Evolutionary conservation across 106 monocot species (phyloP).

Genomic region (Apostasia ramifera): DNA sequence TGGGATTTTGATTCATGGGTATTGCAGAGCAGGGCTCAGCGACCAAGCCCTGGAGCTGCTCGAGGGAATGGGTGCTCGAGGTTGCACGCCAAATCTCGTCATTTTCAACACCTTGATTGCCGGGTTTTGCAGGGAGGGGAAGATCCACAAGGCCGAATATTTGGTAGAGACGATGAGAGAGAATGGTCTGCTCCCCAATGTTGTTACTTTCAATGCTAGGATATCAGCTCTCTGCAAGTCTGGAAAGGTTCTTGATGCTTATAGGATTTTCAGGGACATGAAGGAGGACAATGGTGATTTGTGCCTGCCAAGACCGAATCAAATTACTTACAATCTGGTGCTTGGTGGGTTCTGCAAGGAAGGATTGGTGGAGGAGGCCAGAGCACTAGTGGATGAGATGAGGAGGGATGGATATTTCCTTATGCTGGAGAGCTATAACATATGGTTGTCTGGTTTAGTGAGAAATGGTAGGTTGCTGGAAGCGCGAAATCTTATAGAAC

Average conservation of each 20-base stretch:
- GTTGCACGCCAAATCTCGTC: constrained; percentile 43
- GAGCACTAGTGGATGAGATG: constrained; percentile 52
- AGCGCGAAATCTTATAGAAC: constrained; percentile 44
- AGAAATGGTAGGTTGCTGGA: constrained; percentile 51
- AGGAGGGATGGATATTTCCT: constrained; percentile 43
- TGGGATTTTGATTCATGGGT: constrained; percentile 67
- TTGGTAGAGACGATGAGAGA: constrained; percentile 67
- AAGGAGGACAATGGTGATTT: constrained; percentile 25
- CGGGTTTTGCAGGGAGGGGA: constrained; percentile 64
- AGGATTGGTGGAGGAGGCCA: constrained; percentile 60
- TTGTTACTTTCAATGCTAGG: constrained; percentile 87
- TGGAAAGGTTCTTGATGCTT: constrained; percentile 56
- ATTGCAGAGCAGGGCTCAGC: constrained; percentile 43
- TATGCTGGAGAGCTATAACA: constrained; percentile 61
- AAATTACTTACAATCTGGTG: constrained; percentile 61
- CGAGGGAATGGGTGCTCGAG: constrained; percentile 37
- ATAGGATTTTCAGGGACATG: constrained; percentile 76
- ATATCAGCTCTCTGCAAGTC: constrained; percentile 81
- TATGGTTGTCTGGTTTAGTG: constrained; percentile 73
- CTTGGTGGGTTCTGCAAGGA: constrained; percentile 63
- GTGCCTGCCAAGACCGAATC: constrained; percentile 60
- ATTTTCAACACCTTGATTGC: constrained; percentile 76
- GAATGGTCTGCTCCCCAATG: constrained; percentile 55
- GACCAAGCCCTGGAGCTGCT: constrained; percentile 42
- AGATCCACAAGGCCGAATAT: constrained; percentile 53